phyloP scores from a whole-genome alignment of 805 yeast genomes.

The Pichia thaimueangensis region DNA sequence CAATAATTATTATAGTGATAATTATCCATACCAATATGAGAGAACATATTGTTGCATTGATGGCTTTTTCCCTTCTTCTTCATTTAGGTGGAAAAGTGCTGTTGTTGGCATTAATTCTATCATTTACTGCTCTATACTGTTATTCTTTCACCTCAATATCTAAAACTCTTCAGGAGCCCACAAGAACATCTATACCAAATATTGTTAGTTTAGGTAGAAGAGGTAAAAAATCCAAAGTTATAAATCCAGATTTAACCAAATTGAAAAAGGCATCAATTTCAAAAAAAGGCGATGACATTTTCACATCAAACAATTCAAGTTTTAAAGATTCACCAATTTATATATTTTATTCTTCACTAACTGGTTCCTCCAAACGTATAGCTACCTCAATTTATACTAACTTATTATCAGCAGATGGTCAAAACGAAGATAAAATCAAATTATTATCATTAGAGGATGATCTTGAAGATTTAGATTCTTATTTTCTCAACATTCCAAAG shows the following conservation, averaged over 20 bases:
- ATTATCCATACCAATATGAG: too few species aligned
- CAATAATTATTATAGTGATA: too few species aligned
- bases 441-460: constrained; percentile 71
- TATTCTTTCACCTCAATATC: constrained; percentile 3
- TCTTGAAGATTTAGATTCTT: constrained; percentile 76
- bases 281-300: constrained; percentile 6
- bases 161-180: too few species aligned
- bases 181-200: not conserved
- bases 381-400: constrained; percentile 48
- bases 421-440: constrained; percentile 36
- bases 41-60: not conserved
- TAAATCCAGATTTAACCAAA: constrained; percentile 4
- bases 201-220: not conserved
- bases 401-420: constrained; percentile 28
- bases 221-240: constrained; percentile 4
- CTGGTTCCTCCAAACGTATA: constrained; percentile 72
- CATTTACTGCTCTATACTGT: constrained; percentile 2
- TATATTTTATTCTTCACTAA: constrained; percentile 77
- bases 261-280: not conserved
- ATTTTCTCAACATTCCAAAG: constrained; percentile 59
- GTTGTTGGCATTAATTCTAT: not conserved
- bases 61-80: constrained; percentile 1
- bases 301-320: constrained; percentile 16
- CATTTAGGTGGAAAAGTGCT: constrained; percentile 5
- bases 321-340: constrained; percentile 50